A percentile compares a stretch with the other conserved stretches of the same genome.
Conservation (phyloP, 495 filamentous ascomycete genomes). For the Patellaria atrata region DNA sequence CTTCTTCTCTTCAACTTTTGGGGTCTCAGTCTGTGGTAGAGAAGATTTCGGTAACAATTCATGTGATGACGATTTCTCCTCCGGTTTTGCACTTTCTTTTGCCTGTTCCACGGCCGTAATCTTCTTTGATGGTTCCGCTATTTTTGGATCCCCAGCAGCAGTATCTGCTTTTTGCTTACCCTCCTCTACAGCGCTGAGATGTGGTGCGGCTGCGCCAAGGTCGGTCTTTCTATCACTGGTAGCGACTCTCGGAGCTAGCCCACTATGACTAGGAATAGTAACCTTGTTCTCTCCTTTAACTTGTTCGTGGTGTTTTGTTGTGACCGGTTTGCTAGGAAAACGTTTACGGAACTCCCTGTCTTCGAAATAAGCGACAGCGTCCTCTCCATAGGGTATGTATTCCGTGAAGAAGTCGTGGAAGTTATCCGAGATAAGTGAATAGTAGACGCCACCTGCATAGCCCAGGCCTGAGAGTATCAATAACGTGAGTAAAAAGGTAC, state of each 20-base stretch:
- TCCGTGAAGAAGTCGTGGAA: conserved; percentile 99
- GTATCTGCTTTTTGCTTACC: conserved; percentile 1
- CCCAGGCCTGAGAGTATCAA: conserved; percentile 56
- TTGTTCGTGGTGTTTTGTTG: conserved; percentile 33
- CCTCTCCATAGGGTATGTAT: conserved; percentile 88
- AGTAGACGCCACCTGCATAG: conserved; percentile 80
- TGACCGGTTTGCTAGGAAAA: conserved; percentile 58
- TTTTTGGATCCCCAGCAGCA: conserved; percentile 6
- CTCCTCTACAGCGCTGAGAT: conserved; percentile 24
- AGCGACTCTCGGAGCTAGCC: conserved; percentile 67
- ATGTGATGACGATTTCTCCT: conserved; percentile 13
- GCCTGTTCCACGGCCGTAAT: conserved; percentile 12
- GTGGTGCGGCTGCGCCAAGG: conserved; percentile 19
- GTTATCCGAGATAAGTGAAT: conserved; percentile 85
- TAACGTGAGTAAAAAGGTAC: conserved; percentile 57
- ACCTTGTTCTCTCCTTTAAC: conserved; percentile 46
- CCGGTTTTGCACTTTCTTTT: conserved; percentile 25
- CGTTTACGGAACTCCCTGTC: conserved; percentile 86
- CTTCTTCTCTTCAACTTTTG: conserved; percentile 14
- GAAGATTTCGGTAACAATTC: conserved; percentile 23
- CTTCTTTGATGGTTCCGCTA: conserved; percentile 6
- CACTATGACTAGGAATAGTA: conserved; percentile 72
- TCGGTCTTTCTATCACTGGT: conserved; percentile 26
- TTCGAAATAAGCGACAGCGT: conserved; percentile 91
- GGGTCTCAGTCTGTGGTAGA: no score